Percentiles rank a stretch among this genome's conserved stretches.
Evolutionary conservation across 2,329 filamentous ascomycete genomes (phyloP).

Genomic region (Colletotrichum shisoi): DNA sequence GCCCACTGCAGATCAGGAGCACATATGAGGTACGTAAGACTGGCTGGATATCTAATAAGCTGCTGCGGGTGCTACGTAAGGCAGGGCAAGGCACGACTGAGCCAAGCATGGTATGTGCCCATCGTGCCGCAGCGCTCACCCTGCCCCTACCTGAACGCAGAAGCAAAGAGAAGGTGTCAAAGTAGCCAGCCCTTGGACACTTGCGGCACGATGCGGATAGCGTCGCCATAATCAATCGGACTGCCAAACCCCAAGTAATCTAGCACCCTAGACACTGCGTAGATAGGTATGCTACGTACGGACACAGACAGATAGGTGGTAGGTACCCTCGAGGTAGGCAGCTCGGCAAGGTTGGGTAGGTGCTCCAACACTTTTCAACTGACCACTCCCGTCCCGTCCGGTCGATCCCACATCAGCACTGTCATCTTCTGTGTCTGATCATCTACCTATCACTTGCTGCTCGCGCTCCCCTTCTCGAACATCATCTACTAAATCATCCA

Average conservation of each 20-base stretch:
- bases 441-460: slow-evolving; percentile 11
- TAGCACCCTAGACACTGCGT: background rate
- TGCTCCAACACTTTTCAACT: slow-evolving; percentile 21
- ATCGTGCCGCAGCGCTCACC: slow-evolving; percentile 5
- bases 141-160: background rate
- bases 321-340: slow-evolving; percentile 5
- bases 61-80: slow-evolving; percentile 18
- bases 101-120: slow-evolving; percentile 7
- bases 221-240: slow-evolving; percentile 16
- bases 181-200: slow-evolving; percentile 19
- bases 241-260: slow-evolving; percentile 12
- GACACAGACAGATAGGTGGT: too few relatives aligned
- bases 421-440: slow-evolving; percentile 19
- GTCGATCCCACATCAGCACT: slow-evolving; percentile 28
- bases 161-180: slow-evolving; percentile 12
- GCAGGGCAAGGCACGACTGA: slow-evolving; percentile 1
- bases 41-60: slow-evolving; percentile 1
- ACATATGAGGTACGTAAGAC: slow-evolving; percentile 20
- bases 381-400: slow-evolving; percentile 24
- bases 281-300: background rate
- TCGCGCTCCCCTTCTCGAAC: slow-evolving; percentile 13
- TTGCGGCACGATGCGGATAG: slow-evolving; percentile 6
- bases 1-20: slow-evolving; percentile 26
- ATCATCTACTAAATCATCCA: slow-evolving; percentile 7
- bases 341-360: slow-evolving; percentile 5